Percentiles rank a stretch among this genome's conserved stretches.
Conservation (phyloP, 768 basidiomycete species). For the Nidularia sp. region DNA sequence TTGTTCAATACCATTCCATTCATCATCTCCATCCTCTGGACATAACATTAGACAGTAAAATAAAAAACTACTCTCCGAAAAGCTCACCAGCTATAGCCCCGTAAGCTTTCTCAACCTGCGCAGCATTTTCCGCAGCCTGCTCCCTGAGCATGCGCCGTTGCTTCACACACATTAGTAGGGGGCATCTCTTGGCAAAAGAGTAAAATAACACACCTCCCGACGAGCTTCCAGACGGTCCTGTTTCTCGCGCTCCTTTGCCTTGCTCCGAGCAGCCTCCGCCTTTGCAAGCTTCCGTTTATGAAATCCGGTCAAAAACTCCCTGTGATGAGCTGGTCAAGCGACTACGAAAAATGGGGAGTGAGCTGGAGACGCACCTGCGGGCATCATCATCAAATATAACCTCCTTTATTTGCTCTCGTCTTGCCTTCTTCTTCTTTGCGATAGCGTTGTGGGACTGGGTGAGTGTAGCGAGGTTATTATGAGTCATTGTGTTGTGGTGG, state of each 20-base stretch:
- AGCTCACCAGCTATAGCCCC: constrained; percentile 43
- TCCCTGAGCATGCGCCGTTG: constrained; percentile 75
- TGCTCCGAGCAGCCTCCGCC: constrained; percentile 69
- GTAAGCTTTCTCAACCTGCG: constrained; percentile 72
- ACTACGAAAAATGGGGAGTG: constrained; percentile 2
- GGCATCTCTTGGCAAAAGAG: too few species aligned
- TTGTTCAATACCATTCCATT: constrained; percentile 42
- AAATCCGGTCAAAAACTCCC: constrained; percentile 91
- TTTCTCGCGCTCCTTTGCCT: constrained; percentile 74
- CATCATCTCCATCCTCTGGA: constrained; percentile 38
- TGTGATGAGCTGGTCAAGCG: constrained; percentile 24
- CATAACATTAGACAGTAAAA: too few species aligned
- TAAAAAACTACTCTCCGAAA: too few species aligned
- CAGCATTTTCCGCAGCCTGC: constrained; percentile 74
- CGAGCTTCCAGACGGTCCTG: constrained; percentile 70
- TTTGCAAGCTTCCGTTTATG: constrained; percentile 88
- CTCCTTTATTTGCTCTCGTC: constrained; percentile 67
- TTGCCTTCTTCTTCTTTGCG: constrained; percentile 65
- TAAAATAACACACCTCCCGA: constrained; percentile 56
- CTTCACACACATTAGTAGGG: constrained; percentile 33
- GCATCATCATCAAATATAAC: constrained; percentile 86
- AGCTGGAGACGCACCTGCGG: constrained; percentile 47
- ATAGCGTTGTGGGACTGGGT: constrained; percentile 61
- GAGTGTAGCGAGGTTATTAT: constrained; percentile 44
- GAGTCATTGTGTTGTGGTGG: constrained; percentile 10